Evolutionary conservation across 768 basidiomycete species (phyloP).

Genomic region (Boletus patriciae): DNA sequence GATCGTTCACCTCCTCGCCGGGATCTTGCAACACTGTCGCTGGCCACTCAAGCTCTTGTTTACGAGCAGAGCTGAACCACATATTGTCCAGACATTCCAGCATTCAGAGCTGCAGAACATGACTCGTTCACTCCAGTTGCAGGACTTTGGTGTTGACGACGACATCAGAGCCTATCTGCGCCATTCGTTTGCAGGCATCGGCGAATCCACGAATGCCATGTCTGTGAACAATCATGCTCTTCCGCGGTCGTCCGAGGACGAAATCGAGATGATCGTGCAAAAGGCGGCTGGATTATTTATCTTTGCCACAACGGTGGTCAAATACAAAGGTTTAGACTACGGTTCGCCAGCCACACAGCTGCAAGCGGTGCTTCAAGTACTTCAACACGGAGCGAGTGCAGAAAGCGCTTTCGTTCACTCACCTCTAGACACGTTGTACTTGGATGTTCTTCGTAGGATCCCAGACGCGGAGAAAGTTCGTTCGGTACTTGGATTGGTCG

Average conservation of each 20-base stretch:
- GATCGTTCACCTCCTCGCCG: conserved; percentile 24
- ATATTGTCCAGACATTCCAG: conserved; percentile 23
- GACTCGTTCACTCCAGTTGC: conserved; percentile 12
- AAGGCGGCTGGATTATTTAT: conserved; percentile 29
- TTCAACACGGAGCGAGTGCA: neutral
- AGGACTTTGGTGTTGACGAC: conserved; percentile 22
- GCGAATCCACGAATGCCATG: neutral
- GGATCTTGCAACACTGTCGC: conserved; percentile 10
- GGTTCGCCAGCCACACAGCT: conserved; percentile 11
- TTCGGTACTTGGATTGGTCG: conserved; percentile 12
- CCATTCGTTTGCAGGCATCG: conserved; percentile 20
- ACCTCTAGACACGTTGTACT: conserved; percentile 15
- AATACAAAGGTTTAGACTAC: conserved; percentile 18
- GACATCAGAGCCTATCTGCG: conserved; percentile 26
- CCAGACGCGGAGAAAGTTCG: conserved; percentile 12
- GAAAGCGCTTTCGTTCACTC: conserved; percentile 12
- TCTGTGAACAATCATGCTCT: neutral
- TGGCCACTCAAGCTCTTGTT: conserved; percentile 29
- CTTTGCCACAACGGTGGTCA: conserved; percentile 30
- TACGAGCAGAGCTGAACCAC: conserved; percentile 22
- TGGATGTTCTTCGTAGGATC: conserved; percentile 11
- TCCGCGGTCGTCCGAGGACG: conserved; percentile 25
- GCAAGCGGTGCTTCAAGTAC: conserved; percentile 9
- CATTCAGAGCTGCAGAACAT: conserved; percentile 11
- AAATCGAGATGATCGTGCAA: conserved; percentile 18